These are phyloP conservation scores for Annulohypoxylon moriforme DNA, from an alignment of 495 filamentous ascomycete species.

Conservation along the genomic window DNA sequence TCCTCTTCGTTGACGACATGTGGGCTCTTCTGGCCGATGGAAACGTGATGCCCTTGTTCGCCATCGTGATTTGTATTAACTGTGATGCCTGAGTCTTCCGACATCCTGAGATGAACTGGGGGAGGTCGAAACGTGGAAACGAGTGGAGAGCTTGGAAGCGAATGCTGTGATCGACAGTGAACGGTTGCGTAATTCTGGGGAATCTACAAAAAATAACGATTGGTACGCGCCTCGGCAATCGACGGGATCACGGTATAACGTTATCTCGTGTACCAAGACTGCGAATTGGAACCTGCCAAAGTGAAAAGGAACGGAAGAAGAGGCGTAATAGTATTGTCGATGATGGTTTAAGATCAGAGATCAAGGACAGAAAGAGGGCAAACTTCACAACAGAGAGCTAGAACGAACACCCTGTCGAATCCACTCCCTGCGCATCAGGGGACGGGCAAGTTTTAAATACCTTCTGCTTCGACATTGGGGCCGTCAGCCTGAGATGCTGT, in stretches of 20 bases:
- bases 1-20: slow-evolving; percentile 34
- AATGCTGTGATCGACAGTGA: slow-evolving; percentile 27
- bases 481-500: slow-evolving; percentile 18
- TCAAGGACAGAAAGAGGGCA: not conserved
- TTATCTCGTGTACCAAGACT: not conserved
- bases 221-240: slow-evolving; percentile 10
- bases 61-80: slow-evolving; percentile 21
- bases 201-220: slow-evolving; percentile 6
- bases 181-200: slow-evolving; percentile 17
- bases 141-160: slow-evolving; percentile 28
- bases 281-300: slow-evolving; percentile 32
- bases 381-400: not conserved
- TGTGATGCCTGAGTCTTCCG: slow-evolving; percentile 44
- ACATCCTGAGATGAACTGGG: slow-evolving; percentile 37
- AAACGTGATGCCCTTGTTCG: slow-evolving; percentile 19
- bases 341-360: not conserved
- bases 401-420: slow-evolving; percentile 12
- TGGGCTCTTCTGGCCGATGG: slow-evolving; percentile 32
- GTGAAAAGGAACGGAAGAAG: slow-evolving; percentile 9
- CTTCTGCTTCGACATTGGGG: slow-evolving; percentile 7
- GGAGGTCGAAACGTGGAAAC: slow-evolving; percentile 11
- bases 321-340: not conserved
- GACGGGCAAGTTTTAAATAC: slow-evolving; percentile 29
- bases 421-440: slow-evolving; percentile 13
- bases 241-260: slow-evolving; percentile 2